Evolutionary conservation across 2,329 filamentous ascomycete genomes (phyloP).

Genomic region (Cucurbitaria berberidis): DNA sequence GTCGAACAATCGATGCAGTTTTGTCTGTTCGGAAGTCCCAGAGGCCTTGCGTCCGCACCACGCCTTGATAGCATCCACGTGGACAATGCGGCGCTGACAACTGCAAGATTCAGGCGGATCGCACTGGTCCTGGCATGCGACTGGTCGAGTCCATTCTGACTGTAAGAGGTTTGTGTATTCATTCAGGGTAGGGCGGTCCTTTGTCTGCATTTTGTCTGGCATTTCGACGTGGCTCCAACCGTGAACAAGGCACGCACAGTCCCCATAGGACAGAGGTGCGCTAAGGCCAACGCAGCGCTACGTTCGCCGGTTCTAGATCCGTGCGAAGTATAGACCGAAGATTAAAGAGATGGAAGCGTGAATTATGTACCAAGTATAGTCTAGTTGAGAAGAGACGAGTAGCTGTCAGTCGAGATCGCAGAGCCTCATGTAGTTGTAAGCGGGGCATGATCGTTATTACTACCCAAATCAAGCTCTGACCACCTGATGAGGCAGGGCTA

Average conservation of each 20-base stretch:
- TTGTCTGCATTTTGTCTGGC: background rate
- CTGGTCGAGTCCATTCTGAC: constrained; percentile 10
- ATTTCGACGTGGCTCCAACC: constrained; percentile 12
- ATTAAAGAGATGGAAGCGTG: background rate
- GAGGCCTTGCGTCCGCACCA: constrained; percentile 12
- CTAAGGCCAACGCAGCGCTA: background rate
- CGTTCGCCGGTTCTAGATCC: background rate
- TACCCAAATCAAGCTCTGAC: background rate
- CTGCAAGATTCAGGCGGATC: background rate
- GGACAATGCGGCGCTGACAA: constrained; percentile 10
- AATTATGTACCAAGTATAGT: background rate
- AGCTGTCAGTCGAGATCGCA: background rate
- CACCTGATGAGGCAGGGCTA: background rate
- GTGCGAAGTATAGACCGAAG: background rate
- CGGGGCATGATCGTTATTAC: constrained; percentile 2
- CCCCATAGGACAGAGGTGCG: background rate
- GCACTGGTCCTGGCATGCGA: constrained; percentile 13
- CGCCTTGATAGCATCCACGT: constrained; percentile 9
- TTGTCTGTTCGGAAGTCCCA: constrained; percentile 1
- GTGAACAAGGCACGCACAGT: constrained; percentile 2
- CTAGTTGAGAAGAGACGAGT: background rate
- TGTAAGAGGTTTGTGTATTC: constrained; percentile 6
- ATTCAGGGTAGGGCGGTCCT: background rate
- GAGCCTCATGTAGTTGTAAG: constrained; percentile 1
- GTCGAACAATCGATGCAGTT: constrained; percentile 3